Conservation (phyloP, 139 green algal genomes). For the Ettlia oleoabundans region DNA sequence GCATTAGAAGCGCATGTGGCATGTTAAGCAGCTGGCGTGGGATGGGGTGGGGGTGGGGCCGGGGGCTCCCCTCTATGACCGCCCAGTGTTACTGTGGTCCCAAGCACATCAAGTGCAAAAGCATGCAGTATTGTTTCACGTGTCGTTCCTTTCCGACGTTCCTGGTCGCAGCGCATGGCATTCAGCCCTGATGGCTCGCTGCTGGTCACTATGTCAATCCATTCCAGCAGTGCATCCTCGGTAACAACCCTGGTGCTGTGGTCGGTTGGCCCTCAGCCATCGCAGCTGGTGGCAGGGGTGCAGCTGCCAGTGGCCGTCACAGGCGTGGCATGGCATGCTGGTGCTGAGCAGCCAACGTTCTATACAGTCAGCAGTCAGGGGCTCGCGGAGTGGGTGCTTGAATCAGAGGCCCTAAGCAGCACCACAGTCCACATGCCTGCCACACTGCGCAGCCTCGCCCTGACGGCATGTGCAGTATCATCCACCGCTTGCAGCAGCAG, state of each 20-base stretch:
- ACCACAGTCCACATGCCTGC: slow-evolving; percentile 23
- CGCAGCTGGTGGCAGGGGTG: slow-evolving; percentile 45
- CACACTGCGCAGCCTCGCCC: background rate
- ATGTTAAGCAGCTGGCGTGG: too few relatives aligned
- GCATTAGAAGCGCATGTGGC: too few relatives aligned
- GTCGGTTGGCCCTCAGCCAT: slow-evolving; percentile 43
- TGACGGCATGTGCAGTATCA: background rate
- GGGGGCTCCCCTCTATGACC: too few relatives aligned
- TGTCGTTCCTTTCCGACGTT: too few relatives aligned
- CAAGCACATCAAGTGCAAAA: too few relatives aligned
- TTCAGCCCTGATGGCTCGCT: slow-evolving; percentile 56
- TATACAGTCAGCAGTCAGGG: slow-evolving; percentile 53
- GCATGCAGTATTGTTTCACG: too few relatives aligned
- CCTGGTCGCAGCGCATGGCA: slow-evolving; percentile 39
- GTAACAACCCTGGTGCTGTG: slow-evolving; percentile 53
- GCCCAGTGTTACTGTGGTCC: too few relatives aligned
- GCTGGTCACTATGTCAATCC: slow-evolving; percentile 44
- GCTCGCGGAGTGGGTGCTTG: slow-evolving; percentile 61
- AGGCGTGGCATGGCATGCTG: slow-evolving; percentile 44
- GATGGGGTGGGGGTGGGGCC: too few relatives aligned
- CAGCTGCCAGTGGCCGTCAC: slow-evolving; percentile 18
- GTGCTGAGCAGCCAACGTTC: slow-evolving; percentile 41
- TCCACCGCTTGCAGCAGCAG: background rate
- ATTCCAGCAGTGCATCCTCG: background rate
- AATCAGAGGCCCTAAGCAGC: slow-evolving; percentile 51